Conservation (phyloP, 768 basidiomycete genomes). For the Suillus fuscotomentosus region DNA sequence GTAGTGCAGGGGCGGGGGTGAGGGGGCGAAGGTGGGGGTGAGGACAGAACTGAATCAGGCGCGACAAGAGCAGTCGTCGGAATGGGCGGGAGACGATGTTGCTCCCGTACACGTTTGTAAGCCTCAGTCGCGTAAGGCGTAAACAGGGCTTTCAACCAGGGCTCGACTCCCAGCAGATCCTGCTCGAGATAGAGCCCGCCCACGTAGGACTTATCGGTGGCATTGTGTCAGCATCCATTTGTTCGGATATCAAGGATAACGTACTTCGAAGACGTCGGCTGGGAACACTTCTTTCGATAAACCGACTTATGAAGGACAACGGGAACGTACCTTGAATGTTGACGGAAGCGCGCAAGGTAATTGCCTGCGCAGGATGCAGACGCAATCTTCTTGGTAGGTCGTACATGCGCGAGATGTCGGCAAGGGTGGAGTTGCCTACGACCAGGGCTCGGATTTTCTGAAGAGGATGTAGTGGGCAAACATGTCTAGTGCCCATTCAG, state of each 20-base stretch:
- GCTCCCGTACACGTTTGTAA: constrained; percentile 59
- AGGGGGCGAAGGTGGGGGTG: constrained; percentile 13
- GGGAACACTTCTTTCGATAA: constrained; percentile 2
- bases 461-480: not conserved
- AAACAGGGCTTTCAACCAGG: constrained; percentile 65
- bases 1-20: constrained; percentile 12
- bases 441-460: constrained; percentile 80
- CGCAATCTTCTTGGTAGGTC: constrained; percentile 58
- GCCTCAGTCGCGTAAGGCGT: constrained; percentile 60
- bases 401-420: constrained; percentile 68
- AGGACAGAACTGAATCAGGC: not conserved
- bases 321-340: constrained; percentile 64
- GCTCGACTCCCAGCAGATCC: constrained; percentile 52
- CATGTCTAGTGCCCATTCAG: not conserved
- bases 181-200: constrained; percentile 77
- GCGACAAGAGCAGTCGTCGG: constrained; percentile 18
- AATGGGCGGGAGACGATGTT: constrained; percentile 62
- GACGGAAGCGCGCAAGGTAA: constrained; percentile 64
- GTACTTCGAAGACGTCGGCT: constrained; percentile 82
- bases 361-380: constrained; percentile 70
- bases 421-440: constrained; percentile 73
- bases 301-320: not conserved
- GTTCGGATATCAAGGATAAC: not conserved
- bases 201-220: constrained; percentile 60
- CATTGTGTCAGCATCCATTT: not conserved